Evolutionary conservation across 176 grass and related monocot species (phyloP).

Genomic region (Ensete ventricosum): DNA sequence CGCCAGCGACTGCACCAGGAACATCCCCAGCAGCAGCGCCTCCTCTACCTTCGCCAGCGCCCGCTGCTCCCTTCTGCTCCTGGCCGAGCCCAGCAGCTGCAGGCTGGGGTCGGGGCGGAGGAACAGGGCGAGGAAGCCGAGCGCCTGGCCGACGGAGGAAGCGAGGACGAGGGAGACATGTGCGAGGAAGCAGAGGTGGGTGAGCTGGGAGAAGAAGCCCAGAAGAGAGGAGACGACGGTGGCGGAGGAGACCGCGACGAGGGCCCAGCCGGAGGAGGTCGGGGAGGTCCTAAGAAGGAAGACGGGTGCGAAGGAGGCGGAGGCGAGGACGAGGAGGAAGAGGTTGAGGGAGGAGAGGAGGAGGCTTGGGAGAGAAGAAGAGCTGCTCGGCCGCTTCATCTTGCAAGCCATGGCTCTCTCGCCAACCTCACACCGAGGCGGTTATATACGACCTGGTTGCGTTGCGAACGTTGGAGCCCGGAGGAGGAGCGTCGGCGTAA

Average conservation of each 20-base stretch:
- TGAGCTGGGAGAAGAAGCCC: constrained; percentile 34
- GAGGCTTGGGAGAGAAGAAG: constrained; percentile 32
- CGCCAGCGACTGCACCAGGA: constrained; percentile 33
- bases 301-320: constrained; percentile 32
- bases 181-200: constrained; percentile 38
- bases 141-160: constrained; percentile 39
- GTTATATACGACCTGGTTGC: no score
- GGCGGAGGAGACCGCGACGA: constrained; percentile 41
- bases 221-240: constrained; percentile 45
- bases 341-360: constrained; percentile 46
- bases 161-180: constrained; percentile 31
- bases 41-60: constrained; percentile 41
- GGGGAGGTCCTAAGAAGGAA: constrained; percentile 41
- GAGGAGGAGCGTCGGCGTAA: no score
- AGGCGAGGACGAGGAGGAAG: constrained; percentile 38
- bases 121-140: constrained; percentile 38
- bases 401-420: background rate
- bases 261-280: constrained; percentile 61
- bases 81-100: constrained; percentile 31
- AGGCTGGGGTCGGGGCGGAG: constrained; percentile 34
- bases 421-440: no score
- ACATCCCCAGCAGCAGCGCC: constrained; percentile 48
- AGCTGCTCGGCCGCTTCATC: constrained; percentile 24
- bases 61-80: constrained; percentile 53
- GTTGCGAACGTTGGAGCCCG: no score